phyloP scores from a whole-genome alignment of 2,329 filamentous ascomycete species.

The Alternaria sp. region DNA sequence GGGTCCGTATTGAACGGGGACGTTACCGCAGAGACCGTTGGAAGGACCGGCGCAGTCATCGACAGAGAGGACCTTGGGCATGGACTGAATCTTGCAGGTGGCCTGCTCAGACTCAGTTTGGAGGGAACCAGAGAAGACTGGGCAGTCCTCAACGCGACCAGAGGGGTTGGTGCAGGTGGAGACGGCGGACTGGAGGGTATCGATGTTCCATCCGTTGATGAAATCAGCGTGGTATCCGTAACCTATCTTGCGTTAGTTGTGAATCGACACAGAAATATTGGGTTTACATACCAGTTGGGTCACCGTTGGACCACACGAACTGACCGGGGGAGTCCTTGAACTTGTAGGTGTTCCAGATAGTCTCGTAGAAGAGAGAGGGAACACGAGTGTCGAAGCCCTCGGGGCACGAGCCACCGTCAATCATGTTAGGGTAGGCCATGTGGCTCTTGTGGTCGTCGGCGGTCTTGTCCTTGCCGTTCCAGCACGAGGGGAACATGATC shows the following conservation, averaged over 20 bases:
- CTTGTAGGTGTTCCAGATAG: slow-evolving; percentile 62
- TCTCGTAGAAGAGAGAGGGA: slow-evolving; percentile 68
- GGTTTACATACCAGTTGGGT: slow-evolving; percentile 71
- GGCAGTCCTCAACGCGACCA: slow-evolving; percentile 76
- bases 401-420: slow-evolving; percentile 64
- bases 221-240: slow-evolving; percentile 79
- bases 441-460: slow-evolving; percentile 70
- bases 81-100: slow-evolving; percentile 67
- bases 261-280: not conserved
- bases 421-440: slow-evolving; percentile 67
- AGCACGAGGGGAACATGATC: slow-evolving; percentile 79
- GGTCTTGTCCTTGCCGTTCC: slow-evolving; percentile 68
- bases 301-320: slow-evolving; percentile 75
- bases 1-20: slow-evolving; percentile 58
- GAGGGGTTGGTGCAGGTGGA: slow-evolving; percentile 75
- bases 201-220: slow-evolving; percentile 72
- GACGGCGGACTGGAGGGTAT: slow-evolving; percentile 71
- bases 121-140: slow-evolving; percentile 68
- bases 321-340: slow-evolving; percentile 62
- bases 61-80: slow-evolving; percentile 62
- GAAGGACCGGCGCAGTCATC: slow-evolving; percentile 69
- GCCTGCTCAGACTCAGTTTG: slow-evolving; percentile 64
- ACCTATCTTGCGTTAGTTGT: slow-evolving; percentile 56
- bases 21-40: slow-evolving; percentile 71
- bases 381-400: slow-evolving; percentile 62